phyloP scores from a whole-genome alignment of 352 stramenopile species.

The Peronospora farinosa region DNA sequence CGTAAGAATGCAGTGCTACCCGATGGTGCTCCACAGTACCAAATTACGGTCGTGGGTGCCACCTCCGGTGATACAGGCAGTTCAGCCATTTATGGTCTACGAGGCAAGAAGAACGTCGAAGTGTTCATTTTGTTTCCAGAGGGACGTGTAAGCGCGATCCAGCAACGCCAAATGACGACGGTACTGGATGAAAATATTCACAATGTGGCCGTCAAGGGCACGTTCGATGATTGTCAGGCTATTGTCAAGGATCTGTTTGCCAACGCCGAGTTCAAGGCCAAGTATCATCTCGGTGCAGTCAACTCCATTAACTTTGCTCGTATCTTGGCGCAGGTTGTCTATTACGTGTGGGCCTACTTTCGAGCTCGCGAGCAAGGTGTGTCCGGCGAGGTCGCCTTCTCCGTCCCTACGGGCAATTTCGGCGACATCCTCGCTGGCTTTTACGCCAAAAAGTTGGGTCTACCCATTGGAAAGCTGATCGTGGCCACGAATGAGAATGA shows the following conservation, averaged over 20 bases:
- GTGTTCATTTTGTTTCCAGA: conserved; percentile 98
- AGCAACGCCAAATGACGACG: conserved; percentile 99
- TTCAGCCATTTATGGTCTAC: conserved; percentile 96
- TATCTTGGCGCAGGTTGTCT: conserved; percentile 98
- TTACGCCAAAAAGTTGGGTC: conserved; percentile 91
- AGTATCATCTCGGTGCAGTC: conserved; percentile 93
- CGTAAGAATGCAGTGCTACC: conserved; percentile 76
- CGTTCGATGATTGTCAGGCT: conserved; percentile 99
- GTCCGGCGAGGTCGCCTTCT: conserved; percentile 86
- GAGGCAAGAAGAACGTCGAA: conserved; percentile 95
- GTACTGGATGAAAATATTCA: conserved; percentile 97
- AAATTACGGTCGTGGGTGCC: conserved; percentile 95
- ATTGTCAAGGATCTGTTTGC: conserved; percentile 98
- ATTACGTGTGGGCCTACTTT: conserved; percentile 99
- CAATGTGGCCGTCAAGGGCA: conserved; percentile 92
- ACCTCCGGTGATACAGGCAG: conserved; percentile 97
- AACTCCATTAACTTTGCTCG: conserved; percentile 99
- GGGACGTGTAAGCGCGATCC: conserved; percentile 93
- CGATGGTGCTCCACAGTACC: conserved; percentile 42
- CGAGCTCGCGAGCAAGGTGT: conserved; percentile 65
- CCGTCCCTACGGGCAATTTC: conserved; percentile 99
- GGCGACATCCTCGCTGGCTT: conserved; percentile 97
- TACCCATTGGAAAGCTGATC: conserved; percentile 93
- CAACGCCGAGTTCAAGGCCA: conserved; percentile 89
- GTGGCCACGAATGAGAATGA: conserved; percentile 99